Evolutionary conservation across 2,329 filamentous ascomycete species (phyloP).

Genomic region (Xylariaceae sp.): DNA sequence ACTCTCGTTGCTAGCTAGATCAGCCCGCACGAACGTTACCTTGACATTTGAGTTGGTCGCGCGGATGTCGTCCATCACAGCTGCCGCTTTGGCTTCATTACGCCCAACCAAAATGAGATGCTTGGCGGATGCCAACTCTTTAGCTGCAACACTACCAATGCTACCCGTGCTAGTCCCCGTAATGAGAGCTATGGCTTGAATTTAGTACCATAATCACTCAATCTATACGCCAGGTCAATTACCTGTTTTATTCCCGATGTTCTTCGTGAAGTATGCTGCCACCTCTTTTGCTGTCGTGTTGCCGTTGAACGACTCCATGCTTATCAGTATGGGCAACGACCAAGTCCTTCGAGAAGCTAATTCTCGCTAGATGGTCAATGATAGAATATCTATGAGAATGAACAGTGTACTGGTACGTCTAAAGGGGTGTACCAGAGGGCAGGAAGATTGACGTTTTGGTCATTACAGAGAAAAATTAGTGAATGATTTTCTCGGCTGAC

Average conservation of each 20-base stretch:
- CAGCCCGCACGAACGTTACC: conserved; percentile 29
- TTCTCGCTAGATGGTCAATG: too few species aligned
- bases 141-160: conserved; percentile 3
- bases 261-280: conserved; percentile 6
- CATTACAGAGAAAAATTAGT: too few species aligned
- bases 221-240: conserved; percentile 40
- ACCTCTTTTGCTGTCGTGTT: conserved; percentile 10
- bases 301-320: conserved; percentile 7
- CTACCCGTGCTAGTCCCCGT: conserved; percentile 5
- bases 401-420: too few species aligned
- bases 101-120: conserved; percentile 6
- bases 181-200: neutral
- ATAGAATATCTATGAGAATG: too few species aligned
- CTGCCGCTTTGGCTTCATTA: conserved; percentile 23
- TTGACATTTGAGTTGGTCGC: conserved; percentile 31
- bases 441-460: too few species aligned
- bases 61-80: conserved; percentile 35
- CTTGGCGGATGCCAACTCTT: conserved; percentile 3
- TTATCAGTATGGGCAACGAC: too few species aligned
- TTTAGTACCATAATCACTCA: conserved; percentile 36
- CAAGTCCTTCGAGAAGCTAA: too few species aligned
- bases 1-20: conserved; percentile 11
- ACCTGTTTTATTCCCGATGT: conserved; percentile 23
- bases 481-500: too few species aligned
- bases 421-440: too few species aligned